phyloP scores from a whole-genome alignment of 441 rosid genomes.

The Erysimum pusillum region DNA sequence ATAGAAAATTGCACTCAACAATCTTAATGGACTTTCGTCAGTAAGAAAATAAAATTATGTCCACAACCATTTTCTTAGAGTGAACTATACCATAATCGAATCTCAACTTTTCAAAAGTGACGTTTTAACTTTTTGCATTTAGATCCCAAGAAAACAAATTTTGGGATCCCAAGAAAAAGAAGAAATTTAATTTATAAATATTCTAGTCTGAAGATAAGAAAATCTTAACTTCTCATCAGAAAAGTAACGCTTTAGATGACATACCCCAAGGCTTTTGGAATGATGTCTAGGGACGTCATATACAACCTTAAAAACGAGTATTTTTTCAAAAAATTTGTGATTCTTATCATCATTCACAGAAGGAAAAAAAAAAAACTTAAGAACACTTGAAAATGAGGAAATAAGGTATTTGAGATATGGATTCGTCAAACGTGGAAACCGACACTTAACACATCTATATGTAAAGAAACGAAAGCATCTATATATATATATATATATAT shows the following conservation, averaged over 20 bases:
- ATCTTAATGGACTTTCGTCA: background rate
- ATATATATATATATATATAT: background rate
- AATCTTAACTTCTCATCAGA: constrained; percentile 25
- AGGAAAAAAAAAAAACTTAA: background rate
- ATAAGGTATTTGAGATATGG: background rate
- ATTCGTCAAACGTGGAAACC: background rate
- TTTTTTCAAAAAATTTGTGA: background rate
- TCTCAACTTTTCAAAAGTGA: constrained; percentile 37
- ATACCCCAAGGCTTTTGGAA: constrained; percentile 39
- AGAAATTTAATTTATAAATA: constrained; percentile 13
- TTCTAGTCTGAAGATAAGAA: constrained; percentile 15
- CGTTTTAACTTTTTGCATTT: constrained; percentile 33
- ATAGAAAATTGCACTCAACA: background rate
- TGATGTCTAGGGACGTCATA: background rate
- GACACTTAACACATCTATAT: background rate
- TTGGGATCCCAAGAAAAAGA: constrained; percentile 43
- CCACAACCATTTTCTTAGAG: constrained; percentile 11
- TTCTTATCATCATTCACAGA: background rate
- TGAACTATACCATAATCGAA: constrained; percentile 12
- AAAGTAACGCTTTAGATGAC: constrained; percentile 20
- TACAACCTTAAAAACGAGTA: background rate
- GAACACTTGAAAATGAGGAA: background rate
- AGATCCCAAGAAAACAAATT: constrained; percentile 36
- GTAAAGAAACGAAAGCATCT: background rate
- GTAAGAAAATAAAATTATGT: background rate